Evolutionary conservation across 148 eudicot species (phyloP).

Genomic region (Pharnaceum exiguum): DNA sequence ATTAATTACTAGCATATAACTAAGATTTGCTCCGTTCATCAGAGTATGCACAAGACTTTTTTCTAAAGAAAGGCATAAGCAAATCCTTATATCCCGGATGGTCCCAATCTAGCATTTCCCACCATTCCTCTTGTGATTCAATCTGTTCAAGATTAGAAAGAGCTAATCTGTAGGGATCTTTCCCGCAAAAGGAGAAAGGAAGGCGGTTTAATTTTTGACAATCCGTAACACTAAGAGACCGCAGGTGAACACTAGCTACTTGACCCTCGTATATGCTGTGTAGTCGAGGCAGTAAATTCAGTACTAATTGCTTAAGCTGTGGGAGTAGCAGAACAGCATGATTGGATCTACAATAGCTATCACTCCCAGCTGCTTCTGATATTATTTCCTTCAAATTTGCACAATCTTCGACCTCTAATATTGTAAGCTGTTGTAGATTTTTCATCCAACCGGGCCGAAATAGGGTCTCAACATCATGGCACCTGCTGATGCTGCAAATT

Average conservation of each 20-base stretch:
- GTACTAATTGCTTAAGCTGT: background rate
- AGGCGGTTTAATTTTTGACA: background rate
- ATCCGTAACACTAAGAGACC: background rate
- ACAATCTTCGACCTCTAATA: background rate
- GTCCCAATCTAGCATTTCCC: too few species aligned
- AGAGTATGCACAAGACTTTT: too few species aligned
- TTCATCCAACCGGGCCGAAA: background rate
- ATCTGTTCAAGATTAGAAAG: too few species aligned
- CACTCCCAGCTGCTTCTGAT: background rate
- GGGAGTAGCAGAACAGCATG: background rate
- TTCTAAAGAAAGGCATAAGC: too few species aligned
- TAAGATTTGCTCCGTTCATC: too few species aligned
- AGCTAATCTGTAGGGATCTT: too few species aligned
- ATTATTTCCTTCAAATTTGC: background rate
- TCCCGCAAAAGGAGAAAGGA: background rate
- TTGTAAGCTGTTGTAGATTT: background rate
- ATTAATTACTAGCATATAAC: too few species aligned
- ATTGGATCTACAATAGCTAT: background rate
- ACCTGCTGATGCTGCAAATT: constrained; percentile 5
- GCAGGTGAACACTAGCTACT: background rate
- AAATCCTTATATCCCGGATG: too few species aligned
- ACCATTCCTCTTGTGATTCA: too few species aligned
- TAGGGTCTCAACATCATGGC: background rate
- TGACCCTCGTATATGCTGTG: background rate
- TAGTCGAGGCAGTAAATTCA: background rate